A percentile compares a stretch with the other conserved stretches of the same genome.
Conservation (phyloP, 371 early-diverging fungal genomes). For the Mucor velutinosus region DNA sequence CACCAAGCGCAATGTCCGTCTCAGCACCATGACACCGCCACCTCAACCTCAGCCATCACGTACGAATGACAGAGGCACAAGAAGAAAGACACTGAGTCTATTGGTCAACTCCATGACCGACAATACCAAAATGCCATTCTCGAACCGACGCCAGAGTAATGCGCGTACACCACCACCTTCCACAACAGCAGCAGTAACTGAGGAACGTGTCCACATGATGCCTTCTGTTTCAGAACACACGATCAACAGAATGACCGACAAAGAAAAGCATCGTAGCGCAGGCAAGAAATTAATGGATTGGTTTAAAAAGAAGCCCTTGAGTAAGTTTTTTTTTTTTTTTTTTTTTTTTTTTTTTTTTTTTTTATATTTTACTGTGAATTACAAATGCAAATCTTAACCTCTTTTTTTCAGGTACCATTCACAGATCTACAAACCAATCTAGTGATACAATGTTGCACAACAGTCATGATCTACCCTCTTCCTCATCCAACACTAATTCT, state of each 20-base stretch:
- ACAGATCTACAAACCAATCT: slow-evolving; percentile 12
- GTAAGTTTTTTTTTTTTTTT: slow-evolving; percentile 34
- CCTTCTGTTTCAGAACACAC: slow-evolving; percentile 43
- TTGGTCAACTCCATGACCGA: slow-evolving; percentile 51
- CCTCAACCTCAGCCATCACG: slow-evolving; percentile 20
- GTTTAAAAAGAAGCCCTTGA: slow-evolving; percentile 67
- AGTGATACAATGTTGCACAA: slow-evolving; percentile 5
- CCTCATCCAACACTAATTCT: background rate
- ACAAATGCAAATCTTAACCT: background rate
- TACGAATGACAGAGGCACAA: slow-evolving; percentile 44
- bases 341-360: too few species aligned
- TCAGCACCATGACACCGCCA: slow-evolving; percentile 19
- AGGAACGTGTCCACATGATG: slow-evolving; percentile 16
- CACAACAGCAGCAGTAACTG: background rate
- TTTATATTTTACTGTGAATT: too few species aligned
- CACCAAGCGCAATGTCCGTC: slow-evolving; percentile 13
- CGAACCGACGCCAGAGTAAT: slow-evolving; percentile 18
- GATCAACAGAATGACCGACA: slow-evolving; percentile 22
- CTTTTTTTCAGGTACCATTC: slow-evolving; percentile 10
- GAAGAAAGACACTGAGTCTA: slow-evolving; percentile 60
- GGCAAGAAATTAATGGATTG: slow-evolving; percentile 75
- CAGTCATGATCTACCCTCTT: slow-evolving; percentile 7
- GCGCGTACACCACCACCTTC: background rate
- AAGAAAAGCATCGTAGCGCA: slow-evolving; percentile 48
- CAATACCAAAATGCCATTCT: slow-evolving; percentile 21